phyloP scores from a whole-genome alignment of 768 basidiomycete genomes.

The Hirschioporus abietinus region DNA sequence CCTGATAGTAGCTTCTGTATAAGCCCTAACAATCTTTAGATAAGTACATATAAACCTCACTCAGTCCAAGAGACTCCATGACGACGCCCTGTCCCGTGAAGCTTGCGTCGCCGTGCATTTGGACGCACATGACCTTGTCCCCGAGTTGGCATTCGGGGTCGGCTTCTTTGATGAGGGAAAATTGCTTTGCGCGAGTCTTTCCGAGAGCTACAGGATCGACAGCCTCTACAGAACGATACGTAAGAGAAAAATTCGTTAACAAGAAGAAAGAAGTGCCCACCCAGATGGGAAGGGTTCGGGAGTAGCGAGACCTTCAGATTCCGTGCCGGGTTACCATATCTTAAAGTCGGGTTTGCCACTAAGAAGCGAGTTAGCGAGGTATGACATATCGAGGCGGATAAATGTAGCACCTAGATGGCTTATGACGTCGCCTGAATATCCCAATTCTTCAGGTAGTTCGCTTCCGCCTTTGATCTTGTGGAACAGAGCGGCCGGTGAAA shows the following conservation, averaged over 20 bases:
- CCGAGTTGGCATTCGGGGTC: constrained; percentile 42
- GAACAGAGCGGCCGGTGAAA: constrained; percentile 65
- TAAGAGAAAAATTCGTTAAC: constrained; percentile 8
- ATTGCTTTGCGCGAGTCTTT: constrained; percentile 89
- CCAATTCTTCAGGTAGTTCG: constrained; percentile 62
- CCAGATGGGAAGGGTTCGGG: constrained; percentile 76
- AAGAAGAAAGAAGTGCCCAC: constrained; percentile 28
- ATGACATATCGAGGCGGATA: not conserved
- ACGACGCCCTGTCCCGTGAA: constrained; percentile 89
- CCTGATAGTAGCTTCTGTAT: constrained; percentile 34
- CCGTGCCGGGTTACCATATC: constrained; percentile 44
- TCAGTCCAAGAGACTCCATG: constrained; percentile 83
- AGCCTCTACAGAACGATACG: constrained; percentile 49
- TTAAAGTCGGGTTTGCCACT: constrained; percentile 63
- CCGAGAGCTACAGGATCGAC: constrained; percentile 85
- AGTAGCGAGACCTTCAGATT: constrained; percentile 70
- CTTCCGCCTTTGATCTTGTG: constrained; percentile 81
- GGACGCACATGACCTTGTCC: constrained; percentile 80
- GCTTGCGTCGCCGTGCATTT: constrained; percentile 88
- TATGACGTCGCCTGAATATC: constrained; percentile 78
- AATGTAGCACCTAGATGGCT: constrained; percentile 62
- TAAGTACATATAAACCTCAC: constrained; percentile 33
- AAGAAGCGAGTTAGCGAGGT: not conserved
- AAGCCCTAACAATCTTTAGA: not conserved
- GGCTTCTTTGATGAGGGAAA: constrained; percentile 65